Evolutionary conservation across 345 rosid genomes (phyloP), one percentile per base, ranked within the genome.

Genomic region (Lenwebbia sp.): DNA sequence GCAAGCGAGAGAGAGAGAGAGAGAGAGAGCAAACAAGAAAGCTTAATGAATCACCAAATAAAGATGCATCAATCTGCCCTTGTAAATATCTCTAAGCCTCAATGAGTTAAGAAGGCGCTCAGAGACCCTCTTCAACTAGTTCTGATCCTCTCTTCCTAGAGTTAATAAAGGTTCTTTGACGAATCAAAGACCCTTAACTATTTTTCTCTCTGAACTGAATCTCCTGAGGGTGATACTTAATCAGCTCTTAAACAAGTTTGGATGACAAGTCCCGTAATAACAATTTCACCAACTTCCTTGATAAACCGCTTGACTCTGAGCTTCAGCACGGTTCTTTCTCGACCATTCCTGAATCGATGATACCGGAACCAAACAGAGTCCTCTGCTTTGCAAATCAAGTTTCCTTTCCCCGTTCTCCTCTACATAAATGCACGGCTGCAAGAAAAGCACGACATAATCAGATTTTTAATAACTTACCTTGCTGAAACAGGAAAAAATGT

Each of bases 281-380:
- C 44, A 33, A 65, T 17, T 33, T 65, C 78, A 17, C 78, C 78
- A 65, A 19, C 25, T 65, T 65, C 44, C 78, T 33, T 65, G 44
- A 65, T 65, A 33, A 17, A 33, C 17, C 11, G 1, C 14, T 33
- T 21, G 13, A 70, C 78, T 70, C 1, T 52, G 53, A 57, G 74
- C 54, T 55, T 85, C 78, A 15, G 60, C 28, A 4, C 4, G 78
- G 81, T 82, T 86, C 85, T 88, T 90, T 53, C 74, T 87, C 10
- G 88, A 78, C 84, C 85, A 88, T 56, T 81, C 87, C 83, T 90
- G 87, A 60, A 88, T 56, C 4, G 86, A 62, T 83, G 94, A 89
- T 41, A 88, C 54, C 9, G 96, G 94, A 86, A 92, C 90, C 89
- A 94, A 90, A 87, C 96, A 94, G 37, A 94, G 89, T 10, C 94